Evolutionary conservation across 2,329 filamentous ascomycete genomes (phyloP).

Genomic region (Cladorrhinum sp.): DNA sequence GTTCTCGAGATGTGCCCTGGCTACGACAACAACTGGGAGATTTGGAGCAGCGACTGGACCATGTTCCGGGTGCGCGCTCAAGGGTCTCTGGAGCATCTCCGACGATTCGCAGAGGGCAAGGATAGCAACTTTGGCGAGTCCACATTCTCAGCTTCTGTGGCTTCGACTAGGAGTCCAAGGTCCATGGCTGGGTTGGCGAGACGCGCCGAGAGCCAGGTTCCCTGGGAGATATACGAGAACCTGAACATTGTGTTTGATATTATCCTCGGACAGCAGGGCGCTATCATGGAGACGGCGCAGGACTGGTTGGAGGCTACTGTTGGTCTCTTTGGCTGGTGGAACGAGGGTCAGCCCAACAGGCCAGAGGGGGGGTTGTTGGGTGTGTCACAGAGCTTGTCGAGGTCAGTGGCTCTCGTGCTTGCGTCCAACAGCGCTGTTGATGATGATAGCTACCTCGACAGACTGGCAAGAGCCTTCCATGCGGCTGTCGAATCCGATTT

Average conservation of each 20-base stretch:
- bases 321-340: constrained; percentile 87
- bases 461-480: constrained; percentile 68
- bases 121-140: constrained; percentile 32
- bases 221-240: constrained; percentile 86
- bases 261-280: constrained; percentile 69
- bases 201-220: constrained; percentile 81
- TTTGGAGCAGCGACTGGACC: constrained; percentile 76
- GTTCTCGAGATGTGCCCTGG: constrained; percentile 73
- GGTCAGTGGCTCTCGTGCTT: constrained; percentile 37
- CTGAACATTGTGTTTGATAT: constrained; percentile 78
- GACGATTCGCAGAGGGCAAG: constrained; percentile 71
- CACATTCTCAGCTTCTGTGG: constrained; percentile 33
- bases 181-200: constrained; percentile 64
- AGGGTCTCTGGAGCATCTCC: constrained; percentile 66
- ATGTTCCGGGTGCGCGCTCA: constrained; percentile 75
- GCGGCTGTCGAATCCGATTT: constrained; percentile 68
- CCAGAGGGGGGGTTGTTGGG: constrained; percentile 27
- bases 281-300: constrained; percentile 73
- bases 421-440: constrained; percentile 42
- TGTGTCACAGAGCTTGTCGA: constrained; percentile 34
- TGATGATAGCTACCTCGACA: constrained; percentile 68
- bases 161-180: constrained; percentile 42
- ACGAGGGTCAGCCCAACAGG: constrained; percentile 59
- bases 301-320: constrained; percentile 92
- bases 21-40: constrained; percentile 71